Conservation (phyloP, 768 basidiomycete species). For the Mycena olivaceomarginata region DNA sequence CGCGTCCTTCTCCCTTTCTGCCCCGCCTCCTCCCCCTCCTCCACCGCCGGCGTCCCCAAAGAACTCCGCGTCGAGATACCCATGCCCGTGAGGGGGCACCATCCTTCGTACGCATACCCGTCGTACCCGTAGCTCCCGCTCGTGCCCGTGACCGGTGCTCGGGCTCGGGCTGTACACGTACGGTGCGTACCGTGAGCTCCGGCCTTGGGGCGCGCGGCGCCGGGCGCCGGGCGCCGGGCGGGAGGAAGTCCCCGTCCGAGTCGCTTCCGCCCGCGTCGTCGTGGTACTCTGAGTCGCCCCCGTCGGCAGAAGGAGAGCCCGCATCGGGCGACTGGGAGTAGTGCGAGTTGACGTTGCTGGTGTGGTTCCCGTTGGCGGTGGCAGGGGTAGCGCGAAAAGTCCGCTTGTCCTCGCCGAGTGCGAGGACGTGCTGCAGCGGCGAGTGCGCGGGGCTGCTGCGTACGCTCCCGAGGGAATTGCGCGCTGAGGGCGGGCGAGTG, state of each 20-base stretch:
- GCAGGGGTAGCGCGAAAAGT: not conserved
- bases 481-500: conserved; percentile 8
- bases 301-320: not conserved
- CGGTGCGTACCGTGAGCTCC: conserved; percentile 34
- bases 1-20: conserved; percentile 16
- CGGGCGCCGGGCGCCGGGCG: not conserved
- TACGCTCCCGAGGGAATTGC: not conserved
- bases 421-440: conserved; percentile 17
- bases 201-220: not conserved
- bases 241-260: conserved; percentile 46
- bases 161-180: conserved; percentile 26
- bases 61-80: too few species aligned
- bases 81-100: not conserved
- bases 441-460: conserved; percentile 21
- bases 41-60: not conserved
- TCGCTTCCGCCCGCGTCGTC: conserved; percentile 42
- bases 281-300: conserved; percentile 37
- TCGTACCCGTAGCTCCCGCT: conserved; percentile 3
- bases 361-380: not conserved
- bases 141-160: conserved; percentile 14
- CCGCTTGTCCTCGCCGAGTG: conserved; percentile 10
- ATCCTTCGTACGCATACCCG: not conserved
- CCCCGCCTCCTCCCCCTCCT: not conserved
- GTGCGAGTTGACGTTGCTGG: too few species aligned
- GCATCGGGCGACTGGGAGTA: not conserved